Conservation (phyloP, 345 rosid genomes). For the Aurinia saxatilis region DNA sequence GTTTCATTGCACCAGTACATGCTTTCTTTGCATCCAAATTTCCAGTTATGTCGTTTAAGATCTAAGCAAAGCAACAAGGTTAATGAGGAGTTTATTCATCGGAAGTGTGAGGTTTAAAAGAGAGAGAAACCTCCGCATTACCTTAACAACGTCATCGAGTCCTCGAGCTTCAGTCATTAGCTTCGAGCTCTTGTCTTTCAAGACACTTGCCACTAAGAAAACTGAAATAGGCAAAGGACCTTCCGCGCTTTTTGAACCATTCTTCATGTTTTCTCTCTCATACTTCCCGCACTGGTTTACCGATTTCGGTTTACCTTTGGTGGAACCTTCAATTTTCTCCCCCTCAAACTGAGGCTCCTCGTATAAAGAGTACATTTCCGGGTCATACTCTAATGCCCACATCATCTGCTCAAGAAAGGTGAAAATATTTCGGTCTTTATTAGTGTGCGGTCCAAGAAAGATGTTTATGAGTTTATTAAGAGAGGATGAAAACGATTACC, state of each 20-base stretch:
- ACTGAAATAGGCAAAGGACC: constrained; percentile 87
- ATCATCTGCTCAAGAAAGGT: constrained; percentile 63
- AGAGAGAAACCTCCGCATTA: constrained; percentile 9
- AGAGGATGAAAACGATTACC: constrained; percentile 38
- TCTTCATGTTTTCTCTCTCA: constrained; percentile 82
- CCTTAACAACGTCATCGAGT: constrained; percentile 94
- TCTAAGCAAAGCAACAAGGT: constrained; percentile 35
- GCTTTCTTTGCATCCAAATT: constrained; percentile 90
- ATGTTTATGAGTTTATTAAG: background rate
- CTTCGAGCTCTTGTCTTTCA: constrained; percentile 88
- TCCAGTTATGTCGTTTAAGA: constrained; percentile 85
- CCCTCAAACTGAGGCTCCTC: constrained; percentile 49
- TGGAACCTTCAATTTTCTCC: constrained; percentile 44
- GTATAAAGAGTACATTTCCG: constrained; percentile 61
- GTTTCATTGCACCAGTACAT: constrained; percentile 88
- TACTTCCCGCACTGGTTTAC: constrained; percentile 71
- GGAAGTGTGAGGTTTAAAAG: background rate
- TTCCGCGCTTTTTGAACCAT: constrained; percentile 40
- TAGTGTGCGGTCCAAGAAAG: background rate
- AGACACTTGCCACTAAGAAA: constrained; percentile 93
- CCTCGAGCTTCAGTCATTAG: constrained; percentile 83
- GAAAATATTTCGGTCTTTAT: background rate
- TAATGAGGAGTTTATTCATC: background rate
- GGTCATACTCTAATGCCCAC: constrained; percentile 99
- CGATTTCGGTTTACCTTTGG: constrained; percentile 52